A percentile compares a stretch with the other conserved stretches of the same genome.
These are phyloP conservation scores for Hyaloscypha variabilis DNA, from an alignment of 495 filamentous ascomycete species.

Conservation along the genomic window DNA sequence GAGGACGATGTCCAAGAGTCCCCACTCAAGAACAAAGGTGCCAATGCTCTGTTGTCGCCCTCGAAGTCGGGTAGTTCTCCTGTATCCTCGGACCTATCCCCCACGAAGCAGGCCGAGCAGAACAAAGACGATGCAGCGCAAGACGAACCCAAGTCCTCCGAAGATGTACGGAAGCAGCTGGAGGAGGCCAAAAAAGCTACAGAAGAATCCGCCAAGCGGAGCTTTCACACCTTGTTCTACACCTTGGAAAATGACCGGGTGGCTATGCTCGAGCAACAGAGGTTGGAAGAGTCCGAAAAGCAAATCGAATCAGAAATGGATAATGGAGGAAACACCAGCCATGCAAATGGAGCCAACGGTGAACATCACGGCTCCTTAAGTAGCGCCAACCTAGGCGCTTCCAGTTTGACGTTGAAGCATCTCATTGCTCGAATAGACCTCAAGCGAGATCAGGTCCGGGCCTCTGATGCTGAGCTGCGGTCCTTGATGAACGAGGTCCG, in stretches of 20 bases:
- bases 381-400: conserved; percentile 91
- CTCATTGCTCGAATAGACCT: conserved; percentile 93
- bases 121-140: conserved; percentile 44
- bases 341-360: conserved; percentile 38
- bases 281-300: conserved; percentile 93
- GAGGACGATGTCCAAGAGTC: conserved; percentile 60
- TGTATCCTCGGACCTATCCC: conserved; percentile 51
- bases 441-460: conserved; percentile 82
- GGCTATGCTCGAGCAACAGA: conserved; percentile 97
- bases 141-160: conserved; percentile 64
- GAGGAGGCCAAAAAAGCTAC: conserved; percentile 93
- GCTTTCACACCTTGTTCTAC: conserved; percentile 90
- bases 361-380: conserved; percentile 82
- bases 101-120: conserved; percentile 51
- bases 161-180: conserved; percentile 88
- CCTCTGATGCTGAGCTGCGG: conserved; percentile 90
- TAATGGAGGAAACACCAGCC: conserved; percentile 57
- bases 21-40: conserved; percentile 63
- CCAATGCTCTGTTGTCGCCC: conserved; percentile 52
- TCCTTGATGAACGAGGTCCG: conserved; percentile 94
- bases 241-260: conserved; percentile 93
- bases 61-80: conserved; percentile 62
- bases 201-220: conserved; percentile 85
- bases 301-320: conserved; percentile 95
- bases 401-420: conserved; percentile 95